Evolutionary conservation across 495 filamentous ascomycete genomes (phyloP).

Genomic region (Penicillium odoratum): DNA sequence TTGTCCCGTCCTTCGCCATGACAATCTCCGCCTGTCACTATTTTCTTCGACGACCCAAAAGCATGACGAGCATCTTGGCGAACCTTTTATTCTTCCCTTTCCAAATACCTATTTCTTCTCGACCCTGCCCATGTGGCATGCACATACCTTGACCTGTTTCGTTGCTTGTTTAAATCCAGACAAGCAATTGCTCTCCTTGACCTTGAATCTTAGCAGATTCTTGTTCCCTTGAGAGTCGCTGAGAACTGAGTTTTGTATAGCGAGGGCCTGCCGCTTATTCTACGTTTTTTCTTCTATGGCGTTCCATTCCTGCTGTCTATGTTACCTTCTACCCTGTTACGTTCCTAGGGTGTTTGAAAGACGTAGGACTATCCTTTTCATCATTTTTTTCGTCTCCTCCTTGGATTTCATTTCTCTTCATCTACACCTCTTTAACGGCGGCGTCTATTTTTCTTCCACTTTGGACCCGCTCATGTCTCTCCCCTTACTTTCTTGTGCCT

Average conservation of each 20-base stretch:
- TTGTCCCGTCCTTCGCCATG: neutral
- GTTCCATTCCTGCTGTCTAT: slow-evolving; percentile 34
- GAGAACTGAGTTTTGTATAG: slow-evolving; percentile 32
- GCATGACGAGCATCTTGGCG: slow-evolving; percentile 40
- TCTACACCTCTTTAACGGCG: slow-evolving; percentile 12
- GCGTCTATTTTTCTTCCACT: slow-evolving; percentile 12
- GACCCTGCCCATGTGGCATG: slow-evolving; percentile 28
- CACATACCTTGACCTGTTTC: slow-evolving; percentile 36
- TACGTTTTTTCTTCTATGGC: slow-evolving; percentile 24
- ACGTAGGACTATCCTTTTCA: slow-evolving; percentile 22
- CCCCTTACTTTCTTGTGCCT: slow-evolving; percentile 35
- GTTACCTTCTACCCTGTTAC: slow-evolving; percentile 41
- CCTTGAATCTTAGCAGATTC: too few species aligned
- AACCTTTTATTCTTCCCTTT: slow-evolving; percentile 28
- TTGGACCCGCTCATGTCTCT: slow-evolving; percentile 19
- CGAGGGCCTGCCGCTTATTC: slow-evolving; percentile 33
- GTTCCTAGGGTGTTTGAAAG: slow-evolving; percentile 42
- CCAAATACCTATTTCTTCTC: slow-evolving; percentile 27
- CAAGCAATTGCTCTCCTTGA: neutral
- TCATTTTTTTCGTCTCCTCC: neutral
- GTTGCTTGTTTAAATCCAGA: slow-evolving; percentile 16
- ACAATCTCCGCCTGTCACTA: slow-evolving; percentile 10
- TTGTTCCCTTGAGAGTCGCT: slow-evolving; percentile 9
- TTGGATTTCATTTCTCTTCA: slow-evolving; percentile 24
- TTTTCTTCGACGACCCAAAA: slow-evolving; percentile 38